These are phyloP conservation scores for Neoascochyta sp. DNA, from an alignment of 2,329 filamentous ascomycete species.

Conservation along the genomic window DNA sequence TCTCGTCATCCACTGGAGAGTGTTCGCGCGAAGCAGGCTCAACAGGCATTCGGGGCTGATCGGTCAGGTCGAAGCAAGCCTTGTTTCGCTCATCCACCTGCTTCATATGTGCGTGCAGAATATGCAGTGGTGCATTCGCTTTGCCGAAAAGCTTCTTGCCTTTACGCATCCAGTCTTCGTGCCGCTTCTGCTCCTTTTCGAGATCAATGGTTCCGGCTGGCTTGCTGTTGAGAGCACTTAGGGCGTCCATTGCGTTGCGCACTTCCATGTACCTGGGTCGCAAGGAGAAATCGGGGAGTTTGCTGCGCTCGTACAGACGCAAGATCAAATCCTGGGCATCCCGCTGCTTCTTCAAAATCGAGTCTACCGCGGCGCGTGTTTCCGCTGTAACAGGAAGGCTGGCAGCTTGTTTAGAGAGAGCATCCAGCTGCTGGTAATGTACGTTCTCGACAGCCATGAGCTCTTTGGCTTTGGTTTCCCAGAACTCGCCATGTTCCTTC, in stretches of 20 bases:
- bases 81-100: slow-evolving; percentile 85
- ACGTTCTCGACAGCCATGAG: slow-evolving; percentile 87
- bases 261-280: slow-evolving; percentile 86
- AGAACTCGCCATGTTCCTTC: slow-evolving; percentile 71
- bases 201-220: slow-evolving; percentile 86
- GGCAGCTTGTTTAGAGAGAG: slow-evolving; percentile 77
- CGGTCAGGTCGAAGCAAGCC: slow-evolving; percentile 86
- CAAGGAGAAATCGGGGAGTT: slow-evolving; percentile 68
- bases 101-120: slow-evolving; percentile 90
- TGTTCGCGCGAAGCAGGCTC: slow-evolving; percentile 88
- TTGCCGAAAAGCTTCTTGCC: slow-evolving; percentile 98
- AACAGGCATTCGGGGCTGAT: slow-evolving; percentile 83
- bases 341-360: slow-evolving; percentile 90
- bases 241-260: slow-evolving; percentile 79
- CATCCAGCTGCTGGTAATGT: slow-evolving; percentile 92
- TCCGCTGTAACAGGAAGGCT: slow-evolving; percentile 76
- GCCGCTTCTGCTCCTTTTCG: slow-evolving; percentile 88
- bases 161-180: slow-evolving; percentile 98
- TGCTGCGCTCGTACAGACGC: slow-evolving; percentile 74
- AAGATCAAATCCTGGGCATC: slow-evolving; percentile 88
- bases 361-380: slow-evolving; percentile 78
- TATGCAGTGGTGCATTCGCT: slow-evolving; percentile 93
- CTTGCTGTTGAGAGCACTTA: slow-evolving; percentile 89
- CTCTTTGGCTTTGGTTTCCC: slow-evolving; percentile 91
- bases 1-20: slow-evolving; percentile 52